These are phyloP conservation scores for Fonsecaea multimorphosa DNA, from an alignment of 2,329 filamentous ascomycete species.

Conservation along the genomic window DNA sequence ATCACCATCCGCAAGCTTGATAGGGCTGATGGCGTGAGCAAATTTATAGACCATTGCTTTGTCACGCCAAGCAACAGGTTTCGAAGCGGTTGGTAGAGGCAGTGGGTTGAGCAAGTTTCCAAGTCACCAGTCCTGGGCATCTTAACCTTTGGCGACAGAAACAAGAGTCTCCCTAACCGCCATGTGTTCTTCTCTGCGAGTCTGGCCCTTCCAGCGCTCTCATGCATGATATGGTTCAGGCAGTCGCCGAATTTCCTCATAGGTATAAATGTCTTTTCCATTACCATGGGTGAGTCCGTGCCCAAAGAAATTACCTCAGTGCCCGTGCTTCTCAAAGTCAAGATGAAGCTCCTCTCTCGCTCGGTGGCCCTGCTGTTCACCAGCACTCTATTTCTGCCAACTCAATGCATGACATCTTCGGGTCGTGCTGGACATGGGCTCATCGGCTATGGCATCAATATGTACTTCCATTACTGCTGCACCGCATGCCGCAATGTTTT, in stretches of 20 bases:
- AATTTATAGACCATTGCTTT: too few relatives aligned
- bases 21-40: too few relatives aligned
- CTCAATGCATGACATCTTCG: neutral
- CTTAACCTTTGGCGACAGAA: neutral
- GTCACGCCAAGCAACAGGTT: neutral
- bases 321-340: neutral
- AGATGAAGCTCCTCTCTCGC: neutral
- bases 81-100: neutral
- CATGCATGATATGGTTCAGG: neutral
- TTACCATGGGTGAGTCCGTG: neutral
- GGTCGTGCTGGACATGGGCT: slow-evolving; percentile 34
- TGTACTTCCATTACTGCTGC: slow-evolving; percentile 42
- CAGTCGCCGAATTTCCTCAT: neutral
- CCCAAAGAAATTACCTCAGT: neutral
- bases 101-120: slow-evolving; percentile 1
- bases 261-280: neutral
- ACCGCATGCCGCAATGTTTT: slow-evolving; percentile 42
- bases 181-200: neutral
- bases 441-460: slow-evolving; percentile 43
- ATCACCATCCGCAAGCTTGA: too few relatives aligned
- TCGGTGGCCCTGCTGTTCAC: neutral
- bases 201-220: neutral
- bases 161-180: neutral
- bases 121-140: neutral
- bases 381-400: neutral